phyloP scores from a whole-genome alignment of 140 eudicot genomes.

The Flaveria floridana region DNA sequence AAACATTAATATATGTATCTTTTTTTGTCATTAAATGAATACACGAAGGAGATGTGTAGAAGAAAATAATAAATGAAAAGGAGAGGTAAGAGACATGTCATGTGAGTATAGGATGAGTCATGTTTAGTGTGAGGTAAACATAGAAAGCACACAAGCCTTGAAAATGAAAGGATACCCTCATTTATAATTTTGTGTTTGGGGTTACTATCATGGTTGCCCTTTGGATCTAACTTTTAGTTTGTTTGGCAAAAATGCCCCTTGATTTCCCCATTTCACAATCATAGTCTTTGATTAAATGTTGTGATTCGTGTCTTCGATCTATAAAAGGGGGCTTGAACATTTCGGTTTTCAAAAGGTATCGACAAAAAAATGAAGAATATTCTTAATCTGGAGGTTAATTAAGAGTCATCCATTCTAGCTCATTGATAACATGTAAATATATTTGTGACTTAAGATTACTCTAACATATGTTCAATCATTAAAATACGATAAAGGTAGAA shows the following conservation, averaged over 20 bases:
- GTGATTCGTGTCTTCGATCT: neutral
- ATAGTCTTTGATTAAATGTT: neutral
- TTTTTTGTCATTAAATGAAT: slow-evolving; percentile 18
- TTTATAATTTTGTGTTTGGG: slow-evolving; percentile 10
- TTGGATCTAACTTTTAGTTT: slow-evolving; percentile 23
- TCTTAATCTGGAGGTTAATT: neutral
- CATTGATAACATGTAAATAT: neutral
- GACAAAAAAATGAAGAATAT: neutral
- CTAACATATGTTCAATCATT: too few relatives aligned
- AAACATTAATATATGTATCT: neutral
- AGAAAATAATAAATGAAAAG: slow-evolving; percentile 6
- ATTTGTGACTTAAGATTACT: too few relatives aligned
- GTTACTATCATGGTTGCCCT: slow-evolving; percentile 19
- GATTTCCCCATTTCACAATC: neutral
- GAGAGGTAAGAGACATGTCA: slow-evolving; percentile 28
- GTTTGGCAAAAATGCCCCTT: neutral
- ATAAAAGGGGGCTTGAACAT: neutral
- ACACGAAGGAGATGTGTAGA: slow-evolving; percentile 25
- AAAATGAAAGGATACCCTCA: slow-evolving; percentile 34
- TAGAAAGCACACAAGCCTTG: slow-evolving; percentile 31
- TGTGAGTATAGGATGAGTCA: slow-evolving; percentile 40
- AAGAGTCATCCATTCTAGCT: neutral
- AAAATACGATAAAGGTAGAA: neutral
- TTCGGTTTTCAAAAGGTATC: neutral
- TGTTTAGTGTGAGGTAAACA: slow-evolving; percentile 33